Evolutionary conservation across 1,139 yeast genomes (phyloP).

Genomic region (Pichia sp.): DNA sequence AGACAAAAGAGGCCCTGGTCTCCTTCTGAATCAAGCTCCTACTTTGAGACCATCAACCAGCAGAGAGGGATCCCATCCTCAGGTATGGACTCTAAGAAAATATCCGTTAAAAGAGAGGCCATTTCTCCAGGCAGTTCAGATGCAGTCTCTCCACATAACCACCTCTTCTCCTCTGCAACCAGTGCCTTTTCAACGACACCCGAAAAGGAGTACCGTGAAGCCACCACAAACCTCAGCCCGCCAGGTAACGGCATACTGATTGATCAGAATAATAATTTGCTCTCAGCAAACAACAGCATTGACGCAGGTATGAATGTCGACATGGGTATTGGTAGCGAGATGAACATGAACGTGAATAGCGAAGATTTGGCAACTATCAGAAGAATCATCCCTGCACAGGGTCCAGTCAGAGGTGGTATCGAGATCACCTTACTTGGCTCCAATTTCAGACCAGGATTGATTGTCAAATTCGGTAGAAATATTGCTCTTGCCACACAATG

Average conservation of each 20-base stretch:
- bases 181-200: slow-evolving; percentile 32
- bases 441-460: slow-evolving; percentile 76
- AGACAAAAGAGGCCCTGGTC: slow-evolving; percentile 38
- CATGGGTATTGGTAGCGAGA: not conserved
- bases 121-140: slow-evolving; percentile 34
- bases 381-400: slow-evolving; percentile 89
- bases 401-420: slow-evolving; percentile 92
- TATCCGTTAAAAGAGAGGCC: slow-evolving; percentile 26
- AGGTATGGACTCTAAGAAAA: not conserved
- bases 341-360: not conserved
- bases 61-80: slow-evolving; percentile 20
- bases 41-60: slow-evolving; percentile 28
- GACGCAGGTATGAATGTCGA: slow-evolving; percentile 3
- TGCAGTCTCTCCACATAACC: slow-evolving; percentile 30
- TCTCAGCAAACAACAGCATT: not conserved
- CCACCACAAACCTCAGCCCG: slow-evolving; percentile 6
- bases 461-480: slow-evolving; percentile 82
- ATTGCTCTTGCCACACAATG: slow-evolving; percentile 86
- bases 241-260: not conserved
- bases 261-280: not conserved
- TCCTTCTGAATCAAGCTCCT: slow-evolving; percentile 28
- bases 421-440: slow-evolving; percentile 88
- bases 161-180: slow-evolving; percentile 30
- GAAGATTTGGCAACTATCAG: slow-evolving; percentile 55
- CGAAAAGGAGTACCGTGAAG: slow-evolving; percentile 21